Evolutionary conservation across 2,329 filamentous ascomycete genomes (phyloP).

Genomic region (Bimuria novae-zelandiae): DNA sequence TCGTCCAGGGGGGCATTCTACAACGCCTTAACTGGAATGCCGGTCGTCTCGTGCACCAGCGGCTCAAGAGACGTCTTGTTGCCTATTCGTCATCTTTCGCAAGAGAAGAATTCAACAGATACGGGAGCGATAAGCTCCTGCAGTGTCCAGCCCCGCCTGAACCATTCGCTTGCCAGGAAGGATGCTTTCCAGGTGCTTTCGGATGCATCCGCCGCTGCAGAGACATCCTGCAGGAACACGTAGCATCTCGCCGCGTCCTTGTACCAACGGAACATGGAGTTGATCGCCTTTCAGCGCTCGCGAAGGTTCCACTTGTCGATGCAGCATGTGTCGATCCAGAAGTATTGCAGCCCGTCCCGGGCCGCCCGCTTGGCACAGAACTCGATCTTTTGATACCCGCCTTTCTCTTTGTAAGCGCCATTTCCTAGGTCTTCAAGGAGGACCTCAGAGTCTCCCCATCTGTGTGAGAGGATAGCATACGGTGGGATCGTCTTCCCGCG

Average conservation of each 20-base stretch:
- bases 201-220: no score
- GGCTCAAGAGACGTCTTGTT: conserved; percentile 15
- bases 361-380: conserved; percentile 10
- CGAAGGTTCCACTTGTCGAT: conserved; percentile 16
- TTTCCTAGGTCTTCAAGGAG: conserved; percentile 2
- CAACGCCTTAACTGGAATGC: conserved; percentile 18
- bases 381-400: no score
- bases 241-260: conserved; percentile 4
- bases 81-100: conserved; percentile 10
- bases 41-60: conserved; percentile 19
- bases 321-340: conserved; percentile 21
- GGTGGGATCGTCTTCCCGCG: conserved; percentile 7
- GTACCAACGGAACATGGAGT: conserved; percentile 22
- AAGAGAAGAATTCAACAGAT: conserved; percentile 18
- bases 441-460: conserved; percentile 13
- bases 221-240: conserved; percentile 16
- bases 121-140: conserved; percentile 13
- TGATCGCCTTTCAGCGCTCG: conserved; percentile 14
- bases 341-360: conserved; percentile 6
- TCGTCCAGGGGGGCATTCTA: conserved; percentile 16
- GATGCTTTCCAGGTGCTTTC: conserved; percentile 21
- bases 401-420: conserved; percentile 1
- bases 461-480: conserved; percentile 16
- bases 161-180: conserved; percentile 13
- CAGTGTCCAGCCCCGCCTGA: no score